These are phyloP conservation scores for Rhizopus sp. DNA, from an alignment of 371 early-diverging fungal species.

Conservation along the genomic window DNA sequence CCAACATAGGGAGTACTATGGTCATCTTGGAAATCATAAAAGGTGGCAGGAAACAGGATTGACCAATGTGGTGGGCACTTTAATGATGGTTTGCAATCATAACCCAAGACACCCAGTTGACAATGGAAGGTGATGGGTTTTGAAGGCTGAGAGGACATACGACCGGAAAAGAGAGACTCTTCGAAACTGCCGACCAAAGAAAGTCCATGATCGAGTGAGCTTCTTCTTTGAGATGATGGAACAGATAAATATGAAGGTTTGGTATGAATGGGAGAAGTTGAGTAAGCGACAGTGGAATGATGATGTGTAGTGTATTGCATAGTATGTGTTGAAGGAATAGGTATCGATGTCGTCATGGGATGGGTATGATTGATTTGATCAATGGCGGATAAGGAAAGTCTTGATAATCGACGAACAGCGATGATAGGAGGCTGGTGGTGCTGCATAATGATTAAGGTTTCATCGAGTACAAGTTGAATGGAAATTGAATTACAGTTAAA, in stretches of 20 bases:
- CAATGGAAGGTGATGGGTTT: conserved; percentile 74
- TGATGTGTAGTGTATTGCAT: conserved; percentile 49
- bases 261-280: conserved; percentile 32
- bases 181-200: conserved; percentile 78
- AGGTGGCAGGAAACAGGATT: conserved; percentile 73
- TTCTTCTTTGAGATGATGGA: conserved; percentile 11
- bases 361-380: conserved; percentile 22
- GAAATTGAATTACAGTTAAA: conserved; percentile 36
- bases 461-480: conserved; percentile 44
- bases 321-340: conserved; percentile 31
- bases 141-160: conserved; percentile 81
- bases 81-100: conserved; percentile 60
- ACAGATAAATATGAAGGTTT: conserved; percentile 6
- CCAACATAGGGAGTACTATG: conserved; percentile 57
- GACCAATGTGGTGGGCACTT: conserved; percentile 72
- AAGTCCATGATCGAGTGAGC: conserved; percentile 25
- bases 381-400: conserved; percentile 45
- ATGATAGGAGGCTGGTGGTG: conserved; percentile 9
- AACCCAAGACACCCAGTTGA: conserved; percentile 75
- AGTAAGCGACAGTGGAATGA: conserved; percentile 31
- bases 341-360: conserved; percentile 13
- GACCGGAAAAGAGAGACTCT: conserved; percentile 76
- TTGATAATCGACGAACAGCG: conserved; percentile 37
- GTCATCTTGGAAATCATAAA: conserved; percentile 67
- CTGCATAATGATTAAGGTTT: conserved; percentile 18